Percentiles rank a stretch among this genome's conserved stretches.
phyloP scores from a whole-genome alignment of 1,284 basidiomycete species.

The Trichosporon asahii region DNA sequence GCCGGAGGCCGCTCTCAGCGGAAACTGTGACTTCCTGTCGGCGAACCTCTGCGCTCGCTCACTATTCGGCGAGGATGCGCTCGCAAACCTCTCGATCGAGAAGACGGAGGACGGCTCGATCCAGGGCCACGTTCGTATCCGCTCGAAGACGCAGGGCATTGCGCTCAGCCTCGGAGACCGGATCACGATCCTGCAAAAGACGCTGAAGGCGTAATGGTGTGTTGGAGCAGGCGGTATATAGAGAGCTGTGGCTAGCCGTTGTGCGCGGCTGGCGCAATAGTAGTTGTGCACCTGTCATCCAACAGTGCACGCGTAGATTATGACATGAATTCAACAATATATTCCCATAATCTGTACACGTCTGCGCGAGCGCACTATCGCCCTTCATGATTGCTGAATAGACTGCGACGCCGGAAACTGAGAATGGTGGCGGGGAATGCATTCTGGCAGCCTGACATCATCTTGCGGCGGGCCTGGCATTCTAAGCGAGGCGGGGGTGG shows the following conservation, averaged over 20 bases:
- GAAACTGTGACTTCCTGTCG: conserved; percentile 88
- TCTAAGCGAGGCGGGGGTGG: neutral
- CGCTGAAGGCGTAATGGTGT: conserved; percentile 20
- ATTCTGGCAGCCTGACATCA: neutral
- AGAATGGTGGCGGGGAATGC: neutral
- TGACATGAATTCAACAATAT: neutral
- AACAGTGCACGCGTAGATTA: conserved; percentile 2
- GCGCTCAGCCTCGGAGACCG: conserved; percentile 89
- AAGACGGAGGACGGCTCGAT: conserved; percentile 76
- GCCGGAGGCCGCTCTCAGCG: conserved; percentile 82
- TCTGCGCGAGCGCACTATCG: neutral
- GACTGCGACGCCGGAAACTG: neutral
- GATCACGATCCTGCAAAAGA: conserved; percentile 56
- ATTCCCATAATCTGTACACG: neutral
- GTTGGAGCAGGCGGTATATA: neutral
- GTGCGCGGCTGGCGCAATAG: neutral
- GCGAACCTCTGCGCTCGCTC: conserved; percentile 91
- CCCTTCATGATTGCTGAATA: neutral
- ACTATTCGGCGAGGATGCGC: conserved; percentile 92
- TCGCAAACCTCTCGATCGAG: conserved; percentile 95
- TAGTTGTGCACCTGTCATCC: neutral
- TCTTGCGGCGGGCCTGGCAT: neutral
- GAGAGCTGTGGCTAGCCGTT: conserved; percentile 1
- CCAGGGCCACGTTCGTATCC: conserved; percentile 85
- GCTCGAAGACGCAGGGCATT: conserved; percentile 94